These are phyloP conservation scores for Microbotryomycetes sp. DNA, from an alignment of 1,284 basidiomycete species.

Conservation along the genomic window DNA sequence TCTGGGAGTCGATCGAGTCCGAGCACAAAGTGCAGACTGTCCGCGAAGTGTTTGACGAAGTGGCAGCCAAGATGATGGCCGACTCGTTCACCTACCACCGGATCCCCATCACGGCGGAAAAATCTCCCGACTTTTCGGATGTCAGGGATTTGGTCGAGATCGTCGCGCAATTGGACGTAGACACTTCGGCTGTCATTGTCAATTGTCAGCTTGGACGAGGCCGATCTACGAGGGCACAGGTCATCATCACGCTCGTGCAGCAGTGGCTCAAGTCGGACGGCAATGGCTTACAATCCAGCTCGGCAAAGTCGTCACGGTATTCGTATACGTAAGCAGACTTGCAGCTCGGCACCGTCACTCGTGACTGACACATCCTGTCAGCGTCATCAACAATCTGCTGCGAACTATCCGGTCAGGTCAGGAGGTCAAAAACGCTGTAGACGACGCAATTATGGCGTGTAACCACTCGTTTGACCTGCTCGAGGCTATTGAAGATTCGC, in stretches of 20 bases:
- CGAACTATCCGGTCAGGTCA: conserved; percentile 87
- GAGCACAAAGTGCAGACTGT: conserved; percentile 61
- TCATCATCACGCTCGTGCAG: conserved; percentile 77
- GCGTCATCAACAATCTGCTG: conserved; percentile 61
- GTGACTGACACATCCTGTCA: too few species aligned
- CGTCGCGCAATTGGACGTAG: conserved; percentile 61
- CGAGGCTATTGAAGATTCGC: conserved; percentile 78
- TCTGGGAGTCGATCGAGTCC: conserved; percentile 87
- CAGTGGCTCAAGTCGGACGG: conserved; percentile 61
- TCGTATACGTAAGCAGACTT: not conserved
- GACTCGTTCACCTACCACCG: conserved; percentile 70
- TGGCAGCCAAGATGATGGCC: conserved; percentile 37
- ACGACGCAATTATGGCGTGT: conserved; percentile 85
- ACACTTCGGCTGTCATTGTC: conserved; percentile 75
- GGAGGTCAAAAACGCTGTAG: conserved; percentile 57
- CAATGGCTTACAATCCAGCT: conserved; percentile 9
- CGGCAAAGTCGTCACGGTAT: conserved; percentile 8
- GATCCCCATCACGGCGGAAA: conserved; percentile 76
- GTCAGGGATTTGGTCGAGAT: conserved; percentile 61
- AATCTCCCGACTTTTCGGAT: conserved; percentile 45
- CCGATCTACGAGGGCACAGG: conserved; percentile 82
- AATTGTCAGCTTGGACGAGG: conserved; percentile 95
- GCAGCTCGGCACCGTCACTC: too few species aligned
- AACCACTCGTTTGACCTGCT: conserved; percentile 73
- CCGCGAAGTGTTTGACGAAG: conserved; percentile 77